These are phyloP conservation scores for Takashimella koratensis DNA, from an alignment of 1,284 basidiomycete species.

Conservation along the genomic window DNA sequence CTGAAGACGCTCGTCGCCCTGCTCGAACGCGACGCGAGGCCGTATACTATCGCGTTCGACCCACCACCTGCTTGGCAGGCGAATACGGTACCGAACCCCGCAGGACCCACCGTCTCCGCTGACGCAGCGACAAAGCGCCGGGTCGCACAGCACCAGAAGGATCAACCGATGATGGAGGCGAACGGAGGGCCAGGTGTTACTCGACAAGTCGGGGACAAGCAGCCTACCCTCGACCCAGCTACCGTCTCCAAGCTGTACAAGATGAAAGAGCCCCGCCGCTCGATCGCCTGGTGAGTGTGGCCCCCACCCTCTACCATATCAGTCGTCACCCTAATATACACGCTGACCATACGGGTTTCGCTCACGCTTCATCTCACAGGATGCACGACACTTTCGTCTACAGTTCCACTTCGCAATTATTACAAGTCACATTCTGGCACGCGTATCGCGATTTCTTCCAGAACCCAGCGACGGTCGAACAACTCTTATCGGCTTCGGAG, in stretches of 20 bases:
- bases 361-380: constrained; percentile 21
- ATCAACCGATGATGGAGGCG: constrained; percentile 30
- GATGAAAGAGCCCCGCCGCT: constrained; percentile 40
- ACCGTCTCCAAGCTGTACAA: constrained; percentile 30
- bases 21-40: constrained; percentile 25
- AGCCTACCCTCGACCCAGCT: constrained; percentile 22
- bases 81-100: constrained; percentile 33
- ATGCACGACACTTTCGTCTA: constrained; percentile 48
- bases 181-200: constrained; percentile 21
- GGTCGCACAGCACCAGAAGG: constrained; percentile 27
- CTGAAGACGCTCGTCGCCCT: constrained; percentile 30
- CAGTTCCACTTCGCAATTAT: constrained; percentile 37
- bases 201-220: constrained; percentile 32
- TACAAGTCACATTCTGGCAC: constrained; percentile 48
- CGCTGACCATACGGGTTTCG: too few relatives aligned
- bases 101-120: constrained; percentile 17
- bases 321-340: too few relatives aligned
- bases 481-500: constrained; percentile 42
- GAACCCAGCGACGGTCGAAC: constrained; percentile 29
- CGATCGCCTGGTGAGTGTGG: constrained; percentile 39
- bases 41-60: constrained; percentile 16
- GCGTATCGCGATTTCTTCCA: constrained; percentile 47
- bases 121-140: constrained; percentile 27
- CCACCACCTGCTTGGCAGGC: constrained; percentile 13
- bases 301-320: neutral